A percentile compares a stretch with the other conserved stretches of the same genome.
phyloP scores from a whole-genome alignment of 2,329 filamentous ascomycete species.

The Xylariaceae sp. region DNA sequence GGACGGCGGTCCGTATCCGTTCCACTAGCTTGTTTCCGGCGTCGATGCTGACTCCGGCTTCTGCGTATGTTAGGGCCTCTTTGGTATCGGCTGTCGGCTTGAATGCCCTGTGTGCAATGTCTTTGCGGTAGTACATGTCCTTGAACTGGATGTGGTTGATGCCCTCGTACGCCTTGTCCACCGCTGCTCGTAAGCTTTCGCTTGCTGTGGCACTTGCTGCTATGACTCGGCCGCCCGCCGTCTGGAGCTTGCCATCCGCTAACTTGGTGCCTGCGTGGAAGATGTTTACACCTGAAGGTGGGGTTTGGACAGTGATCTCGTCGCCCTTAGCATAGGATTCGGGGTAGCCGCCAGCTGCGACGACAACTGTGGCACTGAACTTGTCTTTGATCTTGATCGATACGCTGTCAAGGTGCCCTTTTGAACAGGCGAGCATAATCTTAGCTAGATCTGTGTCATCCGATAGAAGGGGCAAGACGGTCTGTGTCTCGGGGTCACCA shows the following conservation, averaged over 20 bases:
- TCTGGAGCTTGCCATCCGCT: constrained; percentile 69
- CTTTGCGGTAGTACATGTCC: constrained; percentile 89
- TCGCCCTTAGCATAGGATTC: constrained; percentile 83
- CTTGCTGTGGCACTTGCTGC: constrained; percentile 82
- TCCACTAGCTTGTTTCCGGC: constrained; percentile 92
- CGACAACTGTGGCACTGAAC: constrained; percentile 91
- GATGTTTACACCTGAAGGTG: constrained; percentile 66
- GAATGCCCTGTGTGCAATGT: constrained; percentile 84
- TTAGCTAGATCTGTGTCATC: constrained; percentile 83
- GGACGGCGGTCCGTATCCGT: constrained; percentile 89
- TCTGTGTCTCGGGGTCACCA: constrained; percentile 81
- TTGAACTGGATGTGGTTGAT: constrained; percentile 82
- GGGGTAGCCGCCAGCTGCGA: constrained; percentile 91
- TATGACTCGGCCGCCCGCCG: constrained; percentile 89
- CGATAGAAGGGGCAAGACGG: constrained; percentile 78
- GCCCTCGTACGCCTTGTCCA: constrained; percentile 85
- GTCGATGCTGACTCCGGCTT: constrained; percentile 92
- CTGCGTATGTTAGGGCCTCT: constrained; percentile 82
- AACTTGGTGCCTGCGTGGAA: constrained; percentile 92
- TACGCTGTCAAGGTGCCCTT: constrained; percentile 74
- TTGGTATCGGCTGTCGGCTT: constrained; percentile 51
- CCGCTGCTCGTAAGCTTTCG: constrained; percentile 77
- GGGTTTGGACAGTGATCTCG: constrained; percentile 57
- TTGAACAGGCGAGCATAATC: constrained; percentile 84
- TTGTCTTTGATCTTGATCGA: constrained; percentile 70